Conservation (phyloP, 768 basidiomycete species). For the Hydnum rufescens region DNA sequence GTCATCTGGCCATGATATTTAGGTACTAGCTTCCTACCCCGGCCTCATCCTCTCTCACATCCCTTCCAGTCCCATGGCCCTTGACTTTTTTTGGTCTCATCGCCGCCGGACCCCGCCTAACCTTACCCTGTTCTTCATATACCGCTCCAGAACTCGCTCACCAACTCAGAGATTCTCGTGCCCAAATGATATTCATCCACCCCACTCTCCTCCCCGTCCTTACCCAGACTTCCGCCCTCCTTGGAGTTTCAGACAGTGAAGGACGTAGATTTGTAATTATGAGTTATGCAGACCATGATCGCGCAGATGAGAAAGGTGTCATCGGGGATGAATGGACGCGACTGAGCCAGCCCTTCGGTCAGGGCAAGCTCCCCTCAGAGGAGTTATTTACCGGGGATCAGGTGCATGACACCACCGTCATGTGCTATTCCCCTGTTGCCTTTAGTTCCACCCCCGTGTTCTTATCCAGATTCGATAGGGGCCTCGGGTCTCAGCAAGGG, state of each 20-base stretch:
- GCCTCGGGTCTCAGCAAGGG: conserved; percentile 66
- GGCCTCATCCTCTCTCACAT: not conserved
- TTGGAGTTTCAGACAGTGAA: conserved; percentile 29
- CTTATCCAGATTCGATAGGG: too few species aligned
- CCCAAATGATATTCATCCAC: conserved; percentile 40
- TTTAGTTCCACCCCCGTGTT: too few species aligned
- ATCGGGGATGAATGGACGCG: conserved; percentile 10
- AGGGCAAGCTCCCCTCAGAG: conserved; percentile 31
- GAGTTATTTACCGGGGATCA: conserved; percentile 33
- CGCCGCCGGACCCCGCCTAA: conserved; percentile 47
- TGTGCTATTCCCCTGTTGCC: conserved; percentile 53
- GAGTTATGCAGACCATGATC: conserved; percentile 12
- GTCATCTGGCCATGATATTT: conserved; percentile 41
- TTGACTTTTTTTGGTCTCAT: conserved; percentile 29
- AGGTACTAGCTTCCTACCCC: conserved; percentile 8
- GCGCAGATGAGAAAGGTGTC: not conserved
- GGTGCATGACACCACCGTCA: conserved; percentile 38
- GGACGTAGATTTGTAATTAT: conserved; percentile 38
- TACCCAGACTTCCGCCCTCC: conserved; percentile 32
- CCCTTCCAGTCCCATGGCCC: conserved; percentile 34
- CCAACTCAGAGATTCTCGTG: conserved; percentile 50
- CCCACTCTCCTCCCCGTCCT: conserved; percentile 39
- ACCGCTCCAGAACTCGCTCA: conserved; percentile 45
- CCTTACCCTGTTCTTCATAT: conserved; percentile 56
- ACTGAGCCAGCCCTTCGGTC: conserved; percentile 31